A percentile compares a stretch with the other conserved stretches of the same genome.
Conservation (phyloP, 805 yeast species). For the Candida dajiaensis region DNA sequence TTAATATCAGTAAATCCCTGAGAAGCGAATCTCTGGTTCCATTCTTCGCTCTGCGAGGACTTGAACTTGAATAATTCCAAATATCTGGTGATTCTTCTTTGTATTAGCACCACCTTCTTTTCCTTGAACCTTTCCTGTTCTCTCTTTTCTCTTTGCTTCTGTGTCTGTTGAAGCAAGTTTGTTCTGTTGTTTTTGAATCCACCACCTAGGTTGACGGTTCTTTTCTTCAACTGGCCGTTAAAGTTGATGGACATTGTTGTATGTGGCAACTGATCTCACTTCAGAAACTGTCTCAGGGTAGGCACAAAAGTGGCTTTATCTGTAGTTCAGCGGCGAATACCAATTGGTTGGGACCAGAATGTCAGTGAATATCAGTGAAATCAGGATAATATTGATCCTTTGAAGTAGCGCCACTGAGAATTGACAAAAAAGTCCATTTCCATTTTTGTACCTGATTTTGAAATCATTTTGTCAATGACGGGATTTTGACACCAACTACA, state of each 20-base stretch:
- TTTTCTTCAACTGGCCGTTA: conserved; percentile 56
- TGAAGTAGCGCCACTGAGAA: neutral
- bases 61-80: conserved; percentile 28
- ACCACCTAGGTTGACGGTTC: conserved; percentile 56
- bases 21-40: conserved; percentile 12
- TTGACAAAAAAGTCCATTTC: neutral
- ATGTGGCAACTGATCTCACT: neutral
- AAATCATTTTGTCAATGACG: neutral
- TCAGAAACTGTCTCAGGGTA: neutral
- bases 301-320: neutral
- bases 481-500: neutral
- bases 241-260: conserved; percentile 41
- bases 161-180: conserved; percentile 54
- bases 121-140: conserved; percentile 47
- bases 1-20: neutral
- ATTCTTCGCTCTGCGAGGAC: conserved; percentile 10
- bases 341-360: neutral
- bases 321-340: neutral
- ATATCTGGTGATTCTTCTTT: conserved; percentile 38
- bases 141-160: conserved; percentile 58
- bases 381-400: too few relatives aligned
- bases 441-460: neutral
- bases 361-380: neutral
- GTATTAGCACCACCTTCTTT: conserved; percentile 45
- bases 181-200: conserved; percentile 31